phyloP scores from a whole-genome alignment of 768 basidiomycete genomes.

The Dacryopinax primogenitus region DNA sequence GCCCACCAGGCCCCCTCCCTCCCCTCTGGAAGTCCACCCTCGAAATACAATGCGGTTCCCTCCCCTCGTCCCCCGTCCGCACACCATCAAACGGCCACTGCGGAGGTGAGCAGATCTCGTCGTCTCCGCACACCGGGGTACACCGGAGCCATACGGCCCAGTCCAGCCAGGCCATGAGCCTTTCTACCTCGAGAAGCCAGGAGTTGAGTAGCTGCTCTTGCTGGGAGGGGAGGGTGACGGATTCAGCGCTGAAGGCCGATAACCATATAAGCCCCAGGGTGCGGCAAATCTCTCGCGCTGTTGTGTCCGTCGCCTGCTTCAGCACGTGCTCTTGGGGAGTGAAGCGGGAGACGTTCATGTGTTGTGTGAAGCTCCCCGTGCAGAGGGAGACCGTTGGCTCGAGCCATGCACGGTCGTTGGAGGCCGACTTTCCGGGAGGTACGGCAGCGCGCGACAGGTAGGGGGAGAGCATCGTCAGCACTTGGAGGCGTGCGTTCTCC shows the following conservation, averaged over 20 bases:
- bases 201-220: neutral
- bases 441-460: neutral
- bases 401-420: neutral
- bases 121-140: constrained; percentile 1
- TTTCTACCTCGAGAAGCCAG: constrained; percentile 8
- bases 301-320: neutral
- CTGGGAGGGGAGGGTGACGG: neutral
- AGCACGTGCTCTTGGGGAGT: neutral
- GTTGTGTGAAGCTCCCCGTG: neutral
- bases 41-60: neutral
- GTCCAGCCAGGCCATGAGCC: constrained; percentile 12
- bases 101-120: neutral
- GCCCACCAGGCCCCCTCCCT: neutral
- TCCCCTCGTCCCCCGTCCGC: neutral
- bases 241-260: neutral
- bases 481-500: neutral
- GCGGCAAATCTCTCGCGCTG: neutral
- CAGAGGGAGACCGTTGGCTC: neutral
- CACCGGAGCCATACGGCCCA: constrained; percentile 9
- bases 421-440: neutral
- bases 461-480: neutral
- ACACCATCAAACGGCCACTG: neutral
- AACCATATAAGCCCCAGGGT: neutral
- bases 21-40: neutral
- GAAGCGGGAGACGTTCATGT: neutral